A percentile compares a stretch with the other conserved stretches of the same genome.
phyloP scores from a whole-genome alignment of 768 basidiomycete species.

The Exidia glandulosa region DNA sequence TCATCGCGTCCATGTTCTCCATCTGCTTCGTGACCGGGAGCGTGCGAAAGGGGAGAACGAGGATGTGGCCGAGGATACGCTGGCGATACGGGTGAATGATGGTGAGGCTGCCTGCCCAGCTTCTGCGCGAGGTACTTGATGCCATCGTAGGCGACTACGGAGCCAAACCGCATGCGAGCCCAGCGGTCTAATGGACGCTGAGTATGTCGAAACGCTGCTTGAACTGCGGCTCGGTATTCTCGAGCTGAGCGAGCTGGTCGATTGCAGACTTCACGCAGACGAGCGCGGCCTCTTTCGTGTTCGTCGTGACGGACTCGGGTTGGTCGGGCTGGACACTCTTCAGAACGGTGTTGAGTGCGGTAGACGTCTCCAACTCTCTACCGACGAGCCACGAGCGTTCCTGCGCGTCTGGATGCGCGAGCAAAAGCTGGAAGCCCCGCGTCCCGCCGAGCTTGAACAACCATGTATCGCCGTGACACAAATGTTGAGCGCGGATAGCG shows the following conservation, averaged over 20 bases:
- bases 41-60: constrained; percentile 91
- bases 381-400: constrained; percentile 61
- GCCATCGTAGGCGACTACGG: constrained; percentile 67
- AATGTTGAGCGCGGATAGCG: constrained; percentile 66
- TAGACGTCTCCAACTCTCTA: constrained; percentile 80
- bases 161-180: constrained; percentile 77
- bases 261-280: constrained; percentile 48
- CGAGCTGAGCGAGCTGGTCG: constrained; percentile 1
- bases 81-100: constrained; percentile 80
- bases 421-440: background rate
- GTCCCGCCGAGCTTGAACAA: constrained; percentile 72
- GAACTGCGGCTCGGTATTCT: constrained; percentile 21
- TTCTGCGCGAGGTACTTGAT: constrained; percentile 68
- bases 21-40: constrained; percentile 93
- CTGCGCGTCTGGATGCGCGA: background rate
- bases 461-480: constrained; percentile 91
- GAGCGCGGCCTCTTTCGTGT: constrained; percentile 60
- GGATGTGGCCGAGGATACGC: constrained; percentile 79
- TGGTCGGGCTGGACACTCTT: constrained; percentile 91
- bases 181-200: constrained; percentile 66
- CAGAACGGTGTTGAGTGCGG: constrained; percentile 80
- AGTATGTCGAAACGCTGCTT: constrained; percentile 36
- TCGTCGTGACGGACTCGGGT: constrained; percentile 56
- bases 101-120: constrained; percentile 51
- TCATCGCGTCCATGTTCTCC: constrained; percentile 93